These are phyloP conservation scores for Phenoliferia sp. DNA, from an alignment of 1,284 basidiomycete species.

Conservation along the genomic window DNA sequence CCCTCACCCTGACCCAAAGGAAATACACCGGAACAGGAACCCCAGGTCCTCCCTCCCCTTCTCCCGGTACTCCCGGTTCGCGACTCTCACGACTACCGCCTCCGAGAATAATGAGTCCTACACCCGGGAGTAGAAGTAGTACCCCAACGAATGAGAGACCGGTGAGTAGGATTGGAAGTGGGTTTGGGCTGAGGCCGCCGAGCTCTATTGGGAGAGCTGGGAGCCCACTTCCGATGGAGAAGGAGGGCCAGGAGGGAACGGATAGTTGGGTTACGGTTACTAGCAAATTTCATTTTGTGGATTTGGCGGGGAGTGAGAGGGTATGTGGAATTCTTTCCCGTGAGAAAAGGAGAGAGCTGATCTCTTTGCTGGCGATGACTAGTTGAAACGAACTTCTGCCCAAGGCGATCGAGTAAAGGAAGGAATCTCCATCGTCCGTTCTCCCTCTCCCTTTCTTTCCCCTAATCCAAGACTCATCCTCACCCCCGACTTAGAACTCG, in stretches of 20 bases:
- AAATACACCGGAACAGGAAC: slow-evolving; percentile 32
- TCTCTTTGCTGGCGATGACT: not conserved
- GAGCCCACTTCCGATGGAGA: slow-evolving; percentile 27
- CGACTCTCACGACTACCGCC: slow-evolving; percentile 14
- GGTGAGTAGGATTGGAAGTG: slow-evolving; percentile 13
- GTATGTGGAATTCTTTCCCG: too few species aligned
- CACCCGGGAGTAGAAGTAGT: slow-evolving; percentile 3
- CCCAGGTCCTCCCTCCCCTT: slow-evolving; percentile 3
- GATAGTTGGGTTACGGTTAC: slow-evolving; percentile 83
- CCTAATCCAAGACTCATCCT: not conserved
- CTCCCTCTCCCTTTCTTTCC: not conserved
- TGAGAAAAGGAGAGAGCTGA: too few species aligned
- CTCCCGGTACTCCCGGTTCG: slow-evolving; percentile 3
- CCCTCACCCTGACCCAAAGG: slow-evolving; percentile 79
- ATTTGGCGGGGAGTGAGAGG: slow-evolving; percentile 92
- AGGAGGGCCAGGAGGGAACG: slow-evolving; percentile 55
- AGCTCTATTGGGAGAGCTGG: not conserved
- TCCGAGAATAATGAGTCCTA: slow-evolving; percentile 20
- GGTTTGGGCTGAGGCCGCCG: slow-evolving; percentile 5
- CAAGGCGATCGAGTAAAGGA: slow-evolving; percentile 94
- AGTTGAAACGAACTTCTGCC: slow-evolving; percentile 88
- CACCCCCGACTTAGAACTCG: slow-evolving; percentile 63
- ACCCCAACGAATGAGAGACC: slow-evolving; percentile 30
- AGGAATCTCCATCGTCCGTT: slow-evolving; percentile 72
- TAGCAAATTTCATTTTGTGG: slow-evolving; percentile 98